phyloP scores from a whole-genome alignment of 257 asterid species.

The Gentiana straminea region DNA sequence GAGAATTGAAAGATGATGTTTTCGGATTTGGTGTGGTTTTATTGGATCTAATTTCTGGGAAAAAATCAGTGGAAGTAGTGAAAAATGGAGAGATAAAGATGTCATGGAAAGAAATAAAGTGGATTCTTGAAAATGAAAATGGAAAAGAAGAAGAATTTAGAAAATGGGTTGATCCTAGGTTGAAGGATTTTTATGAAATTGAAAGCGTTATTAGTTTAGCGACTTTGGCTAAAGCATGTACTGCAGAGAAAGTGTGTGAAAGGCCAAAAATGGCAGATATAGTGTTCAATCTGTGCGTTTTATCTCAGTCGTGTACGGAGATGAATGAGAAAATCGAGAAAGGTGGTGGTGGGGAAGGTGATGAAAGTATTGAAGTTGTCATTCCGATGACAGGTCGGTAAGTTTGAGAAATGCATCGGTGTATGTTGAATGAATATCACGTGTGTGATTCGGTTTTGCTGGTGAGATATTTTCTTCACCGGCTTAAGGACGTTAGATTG shows the following conservation, averaged over 20 bases:
- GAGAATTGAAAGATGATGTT: constrained; percentile 49
- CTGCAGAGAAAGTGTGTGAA: constrained; percentile 41
- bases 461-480: no score
- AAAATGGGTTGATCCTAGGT: constrained; percentile 56
- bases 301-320: constrained; percentile 45
- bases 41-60: constrained; percentile 63
- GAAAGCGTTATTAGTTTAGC: constrained; percentile 67
- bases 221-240: constrained; percentile 52
- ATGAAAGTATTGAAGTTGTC: constrained; percentile 33
- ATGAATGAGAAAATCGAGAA: constrained; percentile 15
- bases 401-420: background rate
- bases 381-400: constrained; percentile 42
- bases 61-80: constrained; percentile 37
- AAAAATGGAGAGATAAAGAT: constrained; percentile 38
- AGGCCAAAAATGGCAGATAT: constrained; percentile 63
- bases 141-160: constrained; percentile 38
- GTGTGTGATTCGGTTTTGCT: no score
- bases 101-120: constrained; percentile 50
- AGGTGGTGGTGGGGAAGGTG: constrained; percentile 33
- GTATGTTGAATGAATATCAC: no score
- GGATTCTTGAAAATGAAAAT: constrained; percentile 38
- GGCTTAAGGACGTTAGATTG: no score
- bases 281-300: constrained; percentile 47
- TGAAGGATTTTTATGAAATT: constrained; percentile 28
- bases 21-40: constrained; percentile 62